Evolutionary conservation across 2,329 filamentous ascomycete genomes (phyloP), one percentile per base, ranked within the genome.

Genomic region (Alternaria panax): DNA sequence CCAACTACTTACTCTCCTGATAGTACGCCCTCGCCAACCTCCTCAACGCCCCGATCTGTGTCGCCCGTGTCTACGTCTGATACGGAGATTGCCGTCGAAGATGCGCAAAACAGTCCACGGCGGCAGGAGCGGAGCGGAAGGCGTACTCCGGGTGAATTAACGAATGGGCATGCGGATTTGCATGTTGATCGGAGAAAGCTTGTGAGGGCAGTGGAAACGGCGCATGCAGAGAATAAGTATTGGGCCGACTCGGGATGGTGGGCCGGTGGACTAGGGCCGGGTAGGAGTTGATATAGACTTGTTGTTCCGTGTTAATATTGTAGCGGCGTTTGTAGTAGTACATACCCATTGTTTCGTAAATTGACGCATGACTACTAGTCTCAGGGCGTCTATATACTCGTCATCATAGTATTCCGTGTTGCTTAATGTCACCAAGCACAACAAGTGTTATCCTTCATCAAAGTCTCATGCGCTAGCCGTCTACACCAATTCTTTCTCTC

Each of bases 151-250:
- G 59, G 59, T 9, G 66, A 73, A 27, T 41, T 71, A 7, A 71
- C 75, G 7, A 78, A 78, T 52, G 75, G 76, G 5, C 77, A 79
- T 56, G 67, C 70, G n/a, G 77, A 79, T 63, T 43, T 79, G 45
- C 77, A 79, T 63, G 53, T 79, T 8, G 77, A 79, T 55, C 62
- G 77, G 2, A 52, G 75, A 63, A 74, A 75, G 47, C 51, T 79
- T 28, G 60, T 63, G 7, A 60, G 59, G 11, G 68, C 63, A 7
- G 68, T 78, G 2, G 75, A 78, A 54, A 63, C 70, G 7, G 70
- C 69, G 27, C 66, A 59, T 36, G 71, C 62, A 16, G 68, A 74
- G 62, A 78, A 78, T 58, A 54, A 59, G 46, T 52, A 63, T 14
- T 78, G 76, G 75, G 69, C 65, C 20, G 62, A 72, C 9, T 74